Evolutionary conservation across 306 rosid species (phyloP).

Genomic region (Bauhinia variegata): DNA sequence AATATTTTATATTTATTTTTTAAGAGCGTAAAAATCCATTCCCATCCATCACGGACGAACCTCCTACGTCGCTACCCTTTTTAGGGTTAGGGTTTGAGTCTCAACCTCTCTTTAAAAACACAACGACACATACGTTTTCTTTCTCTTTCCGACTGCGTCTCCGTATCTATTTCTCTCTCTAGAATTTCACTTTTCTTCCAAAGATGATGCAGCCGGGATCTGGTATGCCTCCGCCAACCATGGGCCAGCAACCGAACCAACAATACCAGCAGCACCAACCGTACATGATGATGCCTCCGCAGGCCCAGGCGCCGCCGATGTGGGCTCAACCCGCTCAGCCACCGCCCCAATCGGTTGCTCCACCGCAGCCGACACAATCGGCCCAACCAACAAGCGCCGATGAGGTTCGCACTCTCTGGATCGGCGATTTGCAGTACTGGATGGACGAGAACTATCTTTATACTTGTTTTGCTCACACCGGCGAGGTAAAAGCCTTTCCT

Average conservation of each 20-base stretch:
- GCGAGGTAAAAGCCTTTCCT: constrained; percentile 59
- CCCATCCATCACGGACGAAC: constrained; percentile 1
- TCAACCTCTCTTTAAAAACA: background rate
- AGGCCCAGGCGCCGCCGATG: constrained; percentile 53
- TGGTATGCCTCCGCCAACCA: constrained; percentile 60
- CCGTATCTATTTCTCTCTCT: constrained; percentile 28
- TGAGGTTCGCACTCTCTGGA: constrained; percentile 94
- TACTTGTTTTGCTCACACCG: constrained; percentile 64
- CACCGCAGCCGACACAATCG: constrained; percentile 42
- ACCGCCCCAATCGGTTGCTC: constrained; percentile 42
- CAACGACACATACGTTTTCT: background rate
- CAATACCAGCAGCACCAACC: constrained; percentile 70
- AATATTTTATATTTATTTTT: too few relatives aligned
- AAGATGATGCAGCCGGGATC: constrained; percentile 87
- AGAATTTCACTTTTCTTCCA: constrained; percentile 26
- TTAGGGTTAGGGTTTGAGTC: constrained; percentile 68
- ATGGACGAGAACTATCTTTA: constrained; percentile 86
- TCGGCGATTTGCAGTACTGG: constrained; percentile 97
- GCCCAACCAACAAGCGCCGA: constrained; percentile 59
- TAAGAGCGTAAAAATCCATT: constrained; percentile 5
- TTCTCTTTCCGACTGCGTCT: constrained; percentile 12
- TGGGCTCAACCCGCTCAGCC: constrained; percentile 63
- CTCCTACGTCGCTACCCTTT: background rate
- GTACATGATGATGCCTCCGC: constrained; percentile 85
- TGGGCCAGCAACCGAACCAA: constrained; percentile 63